Evolutionary conservation across 805 yeast species (phyloP), one percentile per base, ranked within the genome.

Genomic region (Kuraishia cidri): DNA sequence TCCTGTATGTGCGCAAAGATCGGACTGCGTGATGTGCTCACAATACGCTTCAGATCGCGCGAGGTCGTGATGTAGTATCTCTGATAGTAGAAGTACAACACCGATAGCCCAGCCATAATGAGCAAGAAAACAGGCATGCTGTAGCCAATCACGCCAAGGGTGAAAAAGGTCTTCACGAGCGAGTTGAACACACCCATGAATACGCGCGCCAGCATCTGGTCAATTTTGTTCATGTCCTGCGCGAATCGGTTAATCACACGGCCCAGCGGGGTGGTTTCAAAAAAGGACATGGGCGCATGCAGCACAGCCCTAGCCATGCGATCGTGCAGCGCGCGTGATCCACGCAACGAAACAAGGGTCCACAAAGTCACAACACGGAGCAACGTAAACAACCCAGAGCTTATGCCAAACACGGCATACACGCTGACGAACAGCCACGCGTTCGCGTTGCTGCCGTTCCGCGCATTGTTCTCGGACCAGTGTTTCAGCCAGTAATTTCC

Each of bases 1-100:
- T 87, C 96, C 48, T 83, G 88, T 40, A 87, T 66, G 43, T 81
- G 86, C 0, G 94, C 81, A 60, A 72, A 81, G 12, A 85, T 75
- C 3, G 95, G 95, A 36, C 84, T 73, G 46, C 73, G 68, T 4
- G 90, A 68, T 15, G 75, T 65, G 33, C 82, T 75, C 30, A 72
- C 74, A 32, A 85, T 60, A 46, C 95, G 69, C 50, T 82, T 83
- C 45, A 86, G 61, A 50, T 86, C 95, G 45, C 95, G 69, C 6
- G 87, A 72, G 1, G 85, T 68, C 4, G 75, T 64, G 39, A 79
- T 68, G 52, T 81, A 87, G 53, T 66, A 79, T 31, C 62, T 60
- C 52, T 85, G 94, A 50, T 79, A 82, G 52, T 79, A 77, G 30
- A 70, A 51, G 54, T 85, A 86, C 31, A 84, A 50, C 21, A 69